phyloP scores from a whole-genome alignment of 75 land plant genomes.

The Azolla pinnata region DNA sequence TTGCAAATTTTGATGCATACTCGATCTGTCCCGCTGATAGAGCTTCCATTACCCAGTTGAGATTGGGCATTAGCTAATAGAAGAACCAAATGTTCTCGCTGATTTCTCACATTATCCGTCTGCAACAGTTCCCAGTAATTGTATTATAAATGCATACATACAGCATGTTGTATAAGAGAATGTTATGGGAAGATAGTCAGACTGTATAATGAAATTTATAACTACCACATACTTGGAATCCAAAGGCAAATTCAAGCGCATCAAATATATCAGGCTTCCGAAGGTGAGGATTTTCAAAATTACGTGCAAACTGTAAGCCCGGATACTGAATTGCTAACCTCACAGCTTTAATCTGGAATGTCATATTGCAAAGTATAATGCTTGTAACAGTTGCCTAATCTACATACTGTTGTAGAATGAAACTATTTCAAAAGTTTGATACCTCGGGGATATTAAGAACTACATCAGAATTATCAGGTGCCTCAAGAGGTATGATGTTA shows the following conservation, averaged over 20 bases:
- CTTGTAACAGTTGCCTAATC: no score
- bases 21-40: slow-evolving; percentile 1
- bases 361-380: slow-evolving; percentile 5
- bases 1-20: no score
- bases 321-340: slow-evolving; percentile 50
- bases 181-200: not conserved
- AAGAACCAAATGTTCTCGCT: slow-evolving; percentile 82
- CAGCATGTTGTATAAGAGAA: no score
- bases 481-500: slow-evolving; percentile 92
- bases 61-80: slow-evolving; percentile 72
- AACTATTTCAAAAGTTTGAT: slow-evolving; percentile 12
- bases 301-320: slow-evolving; percentile 50
- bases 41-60: slow-evolving; percentile 28
- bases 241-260: slow-evolving; percentile 74
- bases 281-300: slow-evolving; percentile 34
- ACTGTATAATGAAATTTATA: not conserved
- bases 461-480: slow-evolving; percentile 61
- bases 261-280: slow-evolving; percentile 74
- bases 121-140: no score
- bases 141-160: no score
- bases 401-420: no score
- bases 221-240: slow-evolving; percentile 83
- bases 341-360: slow-evolving; percentile 58
- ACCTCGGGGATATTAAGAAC: slow-evolving; percentile 79
- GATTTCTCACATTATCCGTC: slow-evolving; percentile 83